phyloP scores from a whole-genome alignment of 75 land plant genomes.

The Cunninghamia lanceolata region DNA sequence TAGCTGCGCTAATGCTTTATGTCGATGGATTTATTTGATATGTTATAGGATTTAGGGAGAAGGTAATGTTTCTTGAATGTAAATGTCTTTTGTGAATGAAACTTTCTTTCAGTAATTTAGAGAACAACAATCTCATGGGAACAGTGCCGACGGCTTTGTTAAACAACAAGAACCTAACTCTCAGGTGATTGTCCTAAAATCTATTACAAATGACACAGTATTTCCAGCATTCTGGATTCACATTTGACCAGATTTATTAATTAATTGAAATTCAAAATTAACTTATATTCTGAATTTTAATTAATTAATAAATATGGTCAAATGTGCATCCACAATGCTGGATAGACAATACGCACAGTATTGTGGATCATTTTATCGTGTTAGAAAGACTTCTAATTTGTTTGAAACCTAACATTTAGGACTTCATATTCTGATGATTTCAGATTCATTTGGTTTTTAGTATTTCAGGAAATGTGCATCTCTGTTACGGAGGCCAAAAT shows the following conservation, averaged over 20 bases:
- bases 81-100: neutral
- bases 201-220: neutral
- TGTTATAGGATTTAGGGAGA: too few relatives aligned
- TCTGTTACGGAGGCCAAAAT: neutral
- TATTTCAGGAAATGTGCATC: neutral
- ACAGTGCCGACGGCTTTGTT: conserved; percentile 16
- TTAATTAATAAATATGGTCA: too few relatives aligned
- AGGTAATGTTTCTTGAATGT: too few relatives aligned
- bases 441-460: neutral
- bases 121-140: conserved; percentile 18
- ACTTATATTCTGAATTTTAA: too few relatives aligned
- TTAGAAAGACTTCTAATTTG: too few relatives aligned
- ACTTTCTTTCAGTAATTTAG: conserved; percentile 9
- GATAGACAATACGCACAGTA: too few relatives aligned
- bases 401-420: too few relatives aligned
- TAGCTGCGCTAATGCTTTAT: neutral
- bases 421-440: neutral
- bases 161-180: conserved; percentile 7
- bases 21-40: too few relatives aligned
- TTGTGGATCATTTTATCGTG: neutral
- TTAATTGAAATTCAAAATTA: too few relatives aligned
- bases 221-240: too few relatives aligned
- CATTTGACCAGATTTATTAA: too few relatives aligned
- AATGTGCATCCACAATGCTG: too few relatives aligned
- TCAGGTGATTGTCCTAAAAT: neutral